Conservation (phyloP, 208 protist genomes). For the Leishmania mexicana region DNA sequence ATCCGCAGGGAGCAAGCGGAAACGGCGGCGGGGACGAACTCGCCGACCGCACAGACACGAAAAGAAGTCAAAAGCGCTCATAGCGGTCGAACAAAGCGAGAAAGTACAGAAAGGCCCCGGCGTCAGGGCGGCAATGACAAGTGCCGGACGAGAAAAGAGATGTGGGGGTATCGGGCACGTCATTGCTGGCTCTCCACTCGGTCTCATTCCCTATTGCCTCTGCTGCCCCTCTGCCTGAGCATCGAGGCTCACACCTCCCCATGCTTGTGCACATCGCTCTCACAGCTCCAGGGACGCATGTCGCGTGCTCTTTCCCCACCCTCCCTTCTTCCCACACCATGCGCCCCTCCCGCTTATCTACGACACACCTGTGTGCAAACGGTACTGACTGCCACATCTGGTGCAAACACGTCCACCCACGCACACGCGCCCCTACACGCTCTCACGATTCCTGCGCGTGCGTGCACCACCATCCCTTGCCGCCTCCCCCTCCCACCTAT, state of each 20-base stretch:
- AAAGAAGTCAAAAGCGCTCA: neutral
- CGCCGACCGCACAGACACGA: neutral
- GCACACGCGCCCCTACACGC: neutral
- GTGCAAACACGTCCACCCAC: neutral
- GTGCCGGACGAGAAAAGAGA: neutral
- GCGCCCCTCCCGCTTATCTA: neutral
- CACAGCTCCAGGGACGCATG: neutral
- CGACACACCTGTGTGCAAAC: neutral
- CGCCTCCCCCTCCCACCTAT: no score
- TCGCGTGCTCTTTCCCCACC: neutral
- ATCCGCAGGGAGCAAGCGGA: neutral
- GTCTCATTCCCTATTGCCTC: neutral
- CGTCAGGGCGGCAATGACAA: neutral
- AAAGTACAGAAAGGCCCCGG: no score
- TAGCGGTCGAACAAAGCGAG: neutral
- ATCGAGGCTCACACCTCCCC: neutral
- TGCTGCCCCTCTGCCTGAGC: neutral
- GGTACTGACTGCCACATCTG: neutral
- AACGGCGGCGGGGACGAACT: neutral
- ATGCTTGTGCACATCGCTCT: neutral
- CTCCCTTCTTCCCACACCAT: neutral
- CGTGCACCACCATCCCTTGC: neutral
- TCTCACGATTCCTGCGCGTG: neutral
- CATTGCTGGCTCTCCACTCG: no score
- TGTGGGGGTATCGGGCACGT: neutral